A percentile compares a stretch with the other conserved stretches of the same genome.
phyloP scores from a whole-genome alignment of 495 filamentous ascomycete species.

The Geopyxis carbonaria region DNA sequence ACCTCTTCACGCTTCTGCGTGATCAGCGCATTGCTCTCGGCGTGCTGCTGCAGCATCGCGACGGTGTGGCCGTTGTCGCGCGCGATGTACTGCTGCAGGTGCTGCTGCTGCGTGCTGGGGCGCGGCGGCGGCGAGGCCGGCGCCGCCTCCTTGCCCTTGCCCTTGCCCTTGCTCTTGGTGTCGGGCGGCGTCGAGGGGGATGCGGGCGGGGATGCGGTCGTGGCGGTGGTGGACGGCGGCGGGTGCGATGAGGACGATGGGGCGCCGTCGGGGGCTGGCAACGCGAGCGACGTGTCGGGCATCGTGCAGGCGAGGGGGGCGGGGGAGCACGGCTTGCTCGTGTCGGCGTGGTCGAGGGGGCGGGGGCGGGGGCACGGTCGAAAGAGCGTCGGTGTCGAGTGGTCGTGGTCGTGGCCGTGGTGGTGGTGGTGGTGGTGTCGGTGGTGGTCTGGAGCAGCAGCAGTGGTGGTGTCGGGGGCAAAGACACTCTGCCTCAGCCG shows the following conservation, averaged over 20 bases:
- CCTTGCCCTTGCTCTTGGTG: constrained; percentile 14
- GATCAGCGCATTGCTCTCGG: constrained; percentile 22
- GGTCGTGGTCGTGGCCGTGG: constrained; percentile 16
- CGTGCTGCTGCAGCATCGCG: constrained; percentile 32
- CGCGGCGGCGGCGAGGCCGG: constrained; percentile 4
- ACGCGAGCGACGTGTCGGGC: constrained; percentile 21
- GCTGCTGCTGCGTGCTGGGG: constrained; percentile 17
- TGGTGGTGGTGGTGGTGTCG: constrained; percentile 12
- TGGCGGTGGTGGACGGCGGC: constrained; percentile 15
- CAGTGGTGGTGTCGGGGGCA: too few species aligned
- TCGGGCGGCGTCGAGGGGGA: constrained; percentile 10
- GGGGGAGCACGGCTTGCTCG: constrained; percentile 28
- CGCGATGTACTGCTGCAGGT: constrained; percentile 56
- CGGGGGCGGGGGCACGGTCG: constrained; percentile 1
- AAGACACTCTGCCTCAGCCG: too few species aligned
- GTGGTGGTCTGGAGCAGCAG: too few species aligned
- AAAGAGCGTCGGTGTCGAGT: background rate
- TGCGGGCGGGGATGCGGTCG: constrained; percentile 16
- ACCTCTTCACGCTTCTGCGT: constrained; percentile 35
- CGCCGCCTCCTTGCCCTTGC: background rate
- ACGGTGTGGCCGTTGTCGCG: constrained; percentile 57
- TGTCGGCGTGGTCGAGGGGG: constrained; percentile 28
- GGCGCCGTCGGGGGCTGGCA: background rate
- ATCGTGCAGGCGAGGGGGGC: constrained; percentile 15
- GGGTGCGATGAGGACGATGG: constrained; percentile 13